Base-by-base conservation (phyloP, 768 basidiomycete genomes). In the Russula emetica region DNA sequence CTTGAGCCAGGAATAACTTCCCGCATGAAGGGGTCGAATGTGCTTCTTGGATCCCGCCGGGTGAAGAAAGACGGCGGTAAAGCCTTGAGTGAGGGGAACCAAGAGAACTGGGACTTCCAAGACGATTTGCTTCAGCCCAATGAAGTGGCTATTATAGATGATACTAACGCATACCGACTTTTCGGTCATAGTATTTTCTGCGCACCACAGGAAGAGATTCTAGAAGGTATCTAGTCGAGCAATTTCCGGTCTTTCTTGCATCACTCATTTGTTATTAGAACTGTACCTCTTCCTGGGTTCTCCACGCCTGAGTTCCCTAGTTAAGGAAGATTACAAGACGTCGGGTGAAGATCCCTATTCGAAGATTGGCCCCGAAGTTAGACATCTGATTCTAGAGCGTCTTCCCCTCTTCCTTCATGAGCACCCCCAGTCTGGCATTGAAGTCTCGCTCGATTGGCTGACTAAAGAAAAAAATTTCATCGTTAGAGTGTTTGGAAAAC, bases 341-440 rank as follows among this genome's bases (percentile, higher is more conserved):
- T 77, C 80, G 5, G 73, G 73, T 14, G 86, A 90, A 71, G 72
- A 85, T 26, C 75, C 72, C 49, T 73, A 78, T 44, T 77, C 81
- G 0, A 81, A 78, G 65, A 72, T 75, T 28, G 82, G 85, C 3
- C 67, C 70, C 1, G 83, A 87, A 13, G 80, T 79, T 10, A 83
- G 84, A 3, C 69, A 78, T 2, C 78, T 92, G 44, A 84, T 94
- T 14, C 75, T 96, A 28, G 90, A 97, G 74, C 79, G 95, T 38
- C 76, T 97, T n/a, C 92, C 95, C 0, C 77, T 99, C 32, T 98
- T 98, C 77, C 79, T 98, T 4, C 88, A 96, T 57, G 96, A 97
- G 70, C 90, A 94, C 61, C 84, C 83, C 0, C 87, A 90, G 71
- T 76, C 86, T 0, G 80, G 78, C 22, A 83, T 84, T 0, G 77